phyloP scores from a whole-genome alignment of 1,284 basidiomycete species.

The Xanthoconium separans region DNA sequence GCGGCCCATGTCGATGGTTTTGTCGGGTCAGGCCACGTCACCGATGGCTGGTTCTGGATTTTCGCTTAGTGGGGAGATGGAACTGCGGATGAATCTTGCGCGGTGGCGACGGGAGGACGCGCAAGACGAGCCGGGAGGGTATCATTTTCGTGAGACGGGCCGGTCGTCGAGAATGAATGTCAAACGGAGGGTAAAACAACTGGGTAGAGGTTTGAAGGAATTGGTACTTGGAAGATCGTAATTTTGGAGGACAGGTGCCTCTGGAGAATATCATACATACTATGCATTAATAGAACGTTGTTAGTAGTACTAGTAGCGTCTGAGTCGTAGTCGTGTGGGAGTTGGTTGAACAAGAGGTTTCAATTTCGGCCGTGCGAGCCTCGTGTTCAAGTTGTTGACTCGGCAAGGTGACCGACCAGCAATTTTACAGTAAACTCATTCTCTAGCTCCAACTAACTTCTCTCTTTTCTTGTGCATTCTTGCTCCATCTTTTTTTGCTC shows the following conservation, averaged over 20 bases:
- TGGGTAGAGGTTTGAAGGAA: slow-evolving; percentile 43
- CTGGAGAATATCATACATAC: not conserved
- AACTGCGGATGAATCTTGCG: slow-evolving; percentile 57
- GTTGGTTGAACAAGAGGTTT: slow-evolving; percentile 1
- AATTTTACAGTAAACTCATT: no score
- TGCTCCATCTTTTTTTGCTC: slow-evolving; percentile 14
- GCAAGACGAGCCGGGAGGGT: slow-evolving; percentile 25
- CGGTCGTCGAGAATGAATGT: slow-evolving; percentile 25
- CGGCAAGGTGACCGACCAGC: no score
- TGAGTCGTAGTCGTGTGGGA: not conserved
- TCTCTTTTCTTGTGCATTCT: slow-evolving; percentile 21
- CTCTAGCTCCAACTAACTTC: slow-evolving; percentile 14
- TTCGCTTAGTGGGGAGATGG: slow-evolving; percentile 60
- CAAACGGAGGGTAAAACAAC: slow-evolving; percentile 40
- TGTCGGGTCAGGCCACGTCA: slow-evolving; percentile 24
- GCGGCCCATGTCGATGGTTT: slow-evolving; percentile 35
- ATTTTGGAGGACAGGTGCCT: not conserved
- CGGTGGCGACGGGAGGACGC: slow-evolving; percentile 36
- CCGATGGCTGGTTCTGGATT: slow-evolving; percentile 36
- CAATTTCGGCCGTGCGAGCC: slow-evolving; percentile 8
- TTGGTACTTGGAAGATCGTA: slow-evolving; percentile 34
- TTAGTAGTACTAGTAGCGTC: not conserved
- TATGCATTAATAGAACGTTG: not conserved
- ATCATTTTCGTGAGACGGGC: slow-evolving; percentile 31
- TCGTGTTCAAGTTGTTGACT: no score